Percentiles rank a stretch among this genome's conserved stretches.
These are phyloP conservation scores for Adansonia madagascariensis DNA, from an alignment of 441 rosid genomes.

Conservation along the genomic window DNA sequence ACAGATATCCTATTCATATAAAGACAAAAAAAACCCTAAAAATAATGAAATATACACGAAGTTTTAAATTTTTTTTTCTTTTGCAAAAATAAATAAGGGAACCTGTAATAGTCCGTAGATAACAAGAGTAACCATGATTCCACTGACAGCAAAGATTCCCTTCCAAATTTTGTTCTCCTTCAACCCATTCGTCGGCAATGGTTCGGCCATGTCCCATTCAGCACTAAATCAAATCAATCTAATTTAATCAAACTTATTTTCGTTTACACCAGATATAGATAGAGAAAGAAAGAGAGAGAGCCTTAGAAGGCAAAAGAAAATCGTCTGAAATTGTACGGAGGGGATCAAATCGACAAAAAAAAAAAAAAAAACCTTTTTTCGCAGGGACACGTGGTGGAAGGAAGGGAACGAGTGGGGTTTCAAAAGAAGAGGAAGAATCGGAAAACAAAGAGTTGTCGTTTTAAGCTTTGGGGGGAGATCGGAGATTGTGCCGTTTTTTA, in stretches of 20 bases:
- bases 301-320: not conserved
- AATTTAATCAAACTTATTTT: constrained; percentile 1
- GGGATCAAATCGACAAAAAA: not conserved
- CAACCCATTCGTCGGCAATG: constrained; percentile 38
- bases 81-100: not conserved
- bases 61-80: not conserved
- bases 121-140: constrained; percentile 92
- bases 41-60: not conserved
- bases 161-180: constrained; percentile 67
- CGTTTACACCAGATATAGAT: not conserved
- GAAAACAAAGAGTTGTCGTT: not conserved
- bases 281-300: not conserved
- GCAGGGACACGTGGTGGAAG: not conserved
- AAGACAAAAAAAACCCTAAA: not conserved
- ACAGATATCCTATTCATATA: not conserved
- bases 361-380: no score
- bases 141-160: constrained; percentile 70
- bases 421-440: not conserved
- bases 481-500: constrained; percentile 25
- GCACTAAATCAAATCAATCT: constrained; percentile 19
- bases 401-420: not conserved
- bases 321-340: not conserved
- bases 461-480: constrained; percentile 23
- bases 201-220: constrained; percentile 69
- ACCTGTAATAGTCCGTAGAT: constrained; percentile 90